Percentiles rank a stretch among this genome's conserved stretches.
phyloP scores from a whole-genome alignment of 2,329 filamentous ascomycete species.

The Curvularia spicifera region DNA sequence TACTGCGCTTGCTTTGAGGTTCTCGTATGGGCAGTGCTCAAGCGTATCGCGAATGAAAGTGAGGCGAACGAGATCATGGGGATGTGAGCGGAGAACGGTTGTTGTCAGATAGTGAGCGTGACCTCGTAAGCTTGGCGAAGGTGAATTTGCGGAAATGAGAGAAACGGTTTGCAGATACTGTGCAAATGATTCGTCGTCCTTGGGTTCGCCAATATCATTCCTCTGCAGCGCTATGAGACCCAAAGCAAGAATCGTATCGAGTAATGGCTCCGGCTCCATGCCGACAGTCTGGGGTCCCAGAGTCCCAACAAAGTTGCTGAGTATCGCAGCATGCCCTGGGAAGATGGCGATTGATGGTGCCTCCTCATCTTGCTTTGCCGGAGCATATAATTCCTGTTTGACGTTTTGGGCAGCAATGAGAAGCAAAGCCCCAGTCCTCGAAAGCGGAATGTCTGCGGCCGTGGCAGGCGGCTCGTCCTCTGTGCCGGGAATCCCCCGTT shows the following conservation, averaged over 20 bases:
- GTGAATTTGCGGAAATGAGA: constrained; percentile 57
- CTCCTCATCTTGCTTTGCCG: constrained; percentile 44
- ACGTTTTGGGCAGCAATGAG: constrained; percentile 61
- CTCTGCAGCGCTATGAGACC: constrained; percentile 58
- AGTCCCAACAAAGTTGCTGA: constrained; percentile 58
- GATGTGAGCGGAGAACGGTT: constrained; percentile 60
- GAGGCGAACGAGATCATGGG: constrained; percentile 58
- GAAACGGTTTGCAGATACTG: constrained; percentile 59
- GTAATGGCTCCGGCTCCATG: constrained; percentile 57
- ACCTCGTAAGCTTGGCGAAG: constrained; percentile 55
- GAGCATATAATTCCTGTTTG: constrained; percentile 57
- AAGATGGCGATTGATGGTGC: constrained; percentile 56
- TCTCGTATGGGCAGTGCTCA: constrained; percentile 60
- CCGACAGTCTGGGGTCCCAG: constrained; percentile 47
- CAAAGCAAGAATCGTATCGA: constrained; percentile 62
- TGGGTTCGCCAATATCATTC: constrained; percentile 54
- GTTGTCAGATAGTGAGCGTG: constrained; percentile 58
- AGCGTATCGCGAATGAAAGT: constrained; percentile 63
- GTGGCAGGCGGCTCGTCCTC: constrained; percentile 63
- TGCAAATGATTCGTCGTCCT: constrained; percentile 59
- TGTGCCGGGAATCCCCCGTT: constrained; percentile 53
- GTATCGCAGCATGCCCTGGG: constrained; percentile 59
- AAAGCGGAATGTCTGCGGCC: constrained; percentile 62
- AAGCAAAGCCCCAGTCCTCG: constrained; percentile 61
- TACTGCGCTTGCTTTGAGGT: constrained; percentile 63